Conservation (phyloP, 768 basidiomycete species). For the Agrocybe praecox region DNA sequence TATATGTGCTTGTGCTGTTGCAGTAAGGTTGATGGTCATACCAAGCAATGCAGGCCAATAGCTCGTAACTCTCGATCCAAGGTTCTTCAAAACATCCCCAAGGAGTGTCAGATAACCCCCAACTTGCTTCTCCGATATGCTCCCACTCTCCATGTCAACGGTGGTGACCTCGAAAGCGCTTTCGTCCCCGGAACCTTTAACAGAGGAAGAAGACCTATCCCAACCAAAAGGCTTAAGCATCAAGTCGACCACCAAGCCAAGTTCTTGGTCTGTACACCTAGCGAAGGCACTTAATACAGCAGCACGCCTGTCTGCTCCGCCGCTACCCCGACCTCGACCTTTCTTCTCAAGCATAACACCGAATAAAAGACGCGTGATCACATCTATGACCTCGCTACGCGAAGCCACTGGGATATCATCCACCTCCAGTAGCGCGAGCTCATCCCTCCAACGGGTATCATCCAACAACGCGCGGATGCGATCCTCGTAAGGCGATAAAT, state of each 20-base stretch:
- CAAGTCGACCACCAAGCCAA: conserved; percentile 77
- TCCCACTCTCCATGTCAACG: conserved; percentile 8
- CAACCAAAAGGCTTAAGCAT: conserved; percentile 78
- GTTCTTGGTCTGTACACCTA: conserved; percentile 72
- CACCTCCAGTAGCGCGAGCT: conserved; percentile 73
- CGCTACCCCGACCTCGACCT: conserved; percentile 70
- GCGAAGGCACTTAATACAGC: conserved; percentile 76
- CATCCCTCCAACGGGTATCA: conserved; percentile 88
- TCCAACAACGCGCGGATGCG: conserved; percentile 74
- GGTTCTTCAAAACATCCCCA: conserved; percentile 79
- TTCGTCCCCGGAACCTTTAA: conserved; percentile 18
- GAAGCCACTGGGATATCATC: conserved; percentile 52
- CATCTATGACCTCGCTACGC: conserved; percentile 67
- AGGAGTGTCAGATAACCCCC: conserved; percentile 85
- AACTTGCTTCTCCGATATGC: conserved; percentile 64
- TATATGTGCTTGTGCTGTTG: conserved; percentile 63
- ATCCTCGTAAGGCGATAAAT: conserved; percentile 59
- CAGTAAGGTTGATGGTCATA: conserved; percentile 65
- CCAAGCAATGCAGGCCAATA: conserved; percentile 81
- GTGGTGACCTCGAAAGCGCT: conserved; percentile 6
- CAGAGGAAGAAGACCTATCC: conserved; percentile 23
- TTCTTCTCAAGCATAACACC: conserved; percentile 85
- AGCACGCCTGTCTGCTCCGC: conserved; percentile 66
- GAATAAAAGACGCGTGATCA: conserved; percentile 77
- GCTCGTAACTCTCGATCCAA: conserved; percentile 69